Evolutionary conservation across 2,329 filamentous ascomycete genomes (phyloP).

Genomic region (Botrytis pseudocinerea): DNA sequence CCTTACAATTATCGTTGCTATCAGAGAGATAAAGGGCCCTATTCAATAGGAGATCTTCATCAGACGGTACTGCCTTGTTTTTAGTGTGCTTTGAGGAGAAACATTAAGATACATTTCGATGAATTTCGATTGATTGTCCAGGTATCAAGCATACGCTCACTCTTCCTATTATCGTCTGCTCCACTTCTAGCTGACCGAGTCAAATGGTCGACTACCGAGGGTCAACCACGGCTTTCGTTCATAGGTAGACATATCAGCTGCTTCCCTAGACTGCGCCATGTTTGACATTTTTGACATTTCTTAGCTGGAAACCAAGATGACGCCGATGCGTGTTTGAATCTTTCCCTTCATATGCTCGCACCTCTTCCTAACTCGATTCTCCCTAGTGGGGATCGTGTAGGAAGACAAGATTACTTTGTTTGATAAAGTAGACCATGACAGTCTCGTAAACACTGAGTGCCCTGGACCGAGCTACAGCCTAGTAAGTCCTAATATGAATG

Average conservation of each 20-base stretch:
- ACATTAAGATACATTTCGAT: neutral
- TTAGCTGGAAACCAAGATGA: neutral
- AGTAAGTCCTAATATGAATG: conserved; percentile 3
- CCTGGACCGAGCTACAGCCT: neutral
- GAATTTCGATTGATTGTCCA: neutral
- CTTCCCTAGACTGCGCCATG: conserved; percentile 18
- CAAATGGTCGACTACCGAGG: conserved; percentile 5
- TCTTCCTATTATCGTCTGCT: conserved; percentile 12
- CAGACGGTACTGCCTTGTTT: conserved; percentile 2
- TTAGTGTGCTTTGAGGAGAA: neutral
- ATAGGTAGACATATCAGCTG: conserved; percentile 15
- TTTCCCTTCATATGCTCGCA: neutral
- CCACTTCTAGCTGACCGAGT: conserved; percentile 10
- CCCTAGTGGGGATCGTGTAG: neutral
- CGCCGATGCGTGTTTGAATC: neutral
- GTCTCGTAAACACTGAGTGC: neutral
- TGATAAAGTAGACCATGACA: neutral
- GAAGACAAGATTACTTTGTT: neutral
- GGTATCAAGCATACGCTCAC: neutral
- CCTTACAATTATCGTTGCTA: conserved; percentile 14
- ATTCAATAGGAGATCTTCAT: conserved; percentile 2
- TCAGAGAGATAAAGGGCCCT: neutral
- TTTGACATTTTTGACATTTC: conserved; percentile 21
- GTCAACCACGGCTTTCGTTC: neutral
- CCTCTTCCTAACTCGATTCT: neutral